Evolutionary conservation across 2,329 filamentous ascomycete species (phyloP).

Genomic region (Phaeosphaeria sp.): DNA sequence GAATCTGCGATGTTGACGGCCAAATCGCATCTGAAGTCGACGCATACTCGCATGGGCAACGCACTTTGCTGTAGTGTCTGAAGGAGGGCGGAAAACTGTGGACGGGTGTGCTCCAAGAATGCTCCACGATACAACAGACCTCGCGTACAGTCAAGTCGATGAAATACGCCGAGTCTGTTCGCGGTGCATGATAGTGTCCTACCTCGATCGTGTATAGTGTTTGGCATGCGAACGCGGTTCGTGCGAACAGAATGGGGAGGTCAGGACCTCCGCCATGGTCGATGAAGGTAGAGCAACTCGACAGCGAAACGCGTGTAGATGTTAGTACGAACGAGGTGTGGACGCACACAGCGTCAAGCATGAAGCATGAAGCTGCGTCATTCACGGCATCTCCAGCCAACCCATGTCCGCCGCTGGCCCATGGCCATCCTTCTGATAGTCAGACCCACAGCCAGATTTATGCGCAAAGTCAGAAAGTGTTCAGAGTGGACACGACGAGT

Average conservation of each 20-base stretch:
- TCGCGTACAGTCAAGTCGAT: background rate
- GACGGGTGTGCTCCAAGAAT: background rate
- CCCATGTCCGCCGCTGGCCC: background rate
- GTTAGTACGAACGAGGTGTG: constrained; percentile 1
- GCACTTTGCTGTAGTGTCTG: background rate
- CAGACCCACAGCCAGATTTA: background rate
- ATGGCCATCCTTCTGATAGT: background rate
- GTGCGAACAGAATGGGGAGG: background rate
- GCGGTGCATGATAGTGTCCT: background rate
- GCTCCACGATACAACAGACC: background rate
- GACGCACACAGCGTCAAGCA: background rate
- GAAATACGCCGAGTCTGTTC: background rate
- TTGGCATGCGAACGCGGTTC: background rate
- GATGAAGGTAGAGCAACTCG: background rate
- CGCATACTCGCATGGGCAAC: background rate
- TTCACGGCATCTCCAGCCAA: background rate
- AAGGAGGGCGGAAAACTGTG: background rate
- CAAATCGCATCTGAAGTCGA: background rate
- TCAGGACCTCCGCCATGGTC: background rate
- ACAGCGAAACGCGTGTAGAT: background rate
- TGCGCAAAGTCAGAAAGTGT: background rate
- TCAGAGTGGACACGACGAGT: background rate
- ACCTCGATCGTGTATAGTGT: background rate
- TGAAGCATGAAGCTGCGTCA: constrained; percentile 3
- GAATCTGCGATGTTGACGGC: background rate